Conservation (phyloP, 805 yeast genomes). For the Starmerella kuoi region DNA sequence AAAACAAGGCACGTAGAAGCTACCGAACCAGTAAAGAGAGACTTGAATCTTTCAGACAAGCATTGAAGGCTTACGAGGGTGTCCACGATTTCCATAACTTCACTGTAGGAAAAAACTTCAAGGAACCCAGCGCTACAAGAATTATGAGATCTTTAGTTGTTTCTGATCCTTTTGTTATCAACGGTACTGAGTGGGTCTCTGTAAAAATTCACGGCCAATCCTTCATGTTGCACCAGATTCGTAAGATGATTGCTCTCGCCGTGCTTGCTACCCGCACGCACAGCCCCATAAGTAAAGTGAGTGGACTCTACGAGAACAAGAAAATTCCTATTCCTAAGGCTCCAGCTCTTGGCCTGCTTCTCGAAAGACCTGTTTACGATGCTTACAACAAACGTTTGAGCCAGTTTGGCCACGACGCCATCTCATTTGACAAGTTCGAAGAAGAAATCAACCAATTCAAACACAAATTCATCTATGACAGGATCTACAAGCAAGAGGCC, state of each 20-base stretch:
- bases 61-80: constrained; percentile 66
- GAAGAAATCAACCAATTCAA: constrained; percentile 75
- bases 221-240: constrained; percentile 93
- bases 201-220: constrained; percentile 96
- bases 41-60: constrained; percentile 49
- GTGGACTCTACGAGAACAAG: constrained; percentile 59
- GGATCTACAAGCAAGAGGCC: constrained; percentile 80
- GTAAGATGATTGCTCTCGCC: constrained; percentile 97
- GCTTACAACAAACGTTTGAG: constrained; percentile 61
- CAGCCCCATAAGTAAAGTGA: constrained; percentile 62
- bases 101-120: constrained; percentile 68
- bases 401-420: constrained; percentile 63
- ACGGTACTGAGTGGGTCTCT: constrained; percentile 91
- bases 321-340: constrained; percentile 92
- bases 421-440: constrained; percentile 55
- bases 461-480: constrained; percentile 77
- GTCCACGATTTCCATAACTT: constrained; percentile 87
- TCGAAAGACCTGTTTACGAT: constrained; percentile 87
- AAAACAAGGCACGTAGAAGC: constrained; percentile 52
- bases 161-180: constrained; percentile 79
- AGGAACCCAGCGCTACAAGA: constrained; percentile 75
- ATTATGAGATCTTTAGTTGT: constrained; percentile 70
- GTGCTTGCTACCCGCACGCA: constrained; percentile 75
- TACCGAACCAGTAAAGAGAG: constrained; percentile 56
- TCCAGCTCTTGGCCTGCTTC: constrained; percentile 81